These are phyloP conservation scores for Trametes meyenii DNA, from an alignment of 768 basidiomycete genomes.

Conservation along the genomic window DNA sequence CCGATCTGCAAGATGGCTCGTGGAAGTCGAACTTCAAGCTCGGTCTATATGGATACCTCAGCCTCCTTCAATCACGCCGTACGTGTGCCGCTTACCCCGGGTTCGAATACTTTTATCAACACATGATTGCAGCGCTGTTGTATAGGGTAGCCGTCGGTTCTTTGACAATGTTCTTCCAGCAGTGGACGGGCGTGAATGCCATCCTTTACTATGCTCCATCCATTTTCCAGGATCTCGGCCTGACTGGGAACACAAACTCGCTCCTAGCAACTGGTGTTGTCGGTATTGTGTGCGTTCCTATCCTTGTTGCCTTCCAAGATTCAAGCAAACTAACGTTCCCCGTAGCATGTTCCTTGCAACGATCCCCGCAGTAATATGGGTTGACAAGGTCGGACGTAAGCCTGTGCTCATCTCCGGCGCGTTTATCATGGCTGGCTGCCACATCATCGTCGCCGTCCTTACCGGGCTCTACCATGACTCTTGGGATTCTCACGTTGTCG, in stretches of 20 bases:
- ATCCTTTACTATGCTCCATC: slow-evolving; percentile 77
- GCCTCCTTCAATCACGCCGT: slow-evolving; percentile 57
- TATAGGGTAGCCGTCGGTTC: slow-evolving; percentile 66
- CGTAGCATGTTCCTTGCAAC: slow-evolving; percentile 73
- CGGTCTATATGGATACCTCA: slow-evolving; percentile 60
- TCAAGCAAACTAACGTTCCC: background rate
- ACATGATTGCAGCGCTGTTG: slow-evolving; percentile 48
- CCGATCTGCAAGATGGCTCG: slow-evolving; percentile 65
- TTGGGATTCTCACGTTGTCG: slow-evolving; percentile 52
- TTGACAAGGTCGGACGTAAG: slow-evolving; percentile 76
- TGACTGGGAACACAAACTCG: slow-evolving; percentile 61
- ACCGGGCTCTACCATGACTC: slow-evolving; percentile 58
- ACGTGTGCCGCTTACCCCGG: slow-evolving; percentile 9
- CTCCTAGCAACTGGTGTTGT: slow-evolving; percentile 72
- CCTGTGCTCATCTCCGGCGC: slow-evolving; percentile 76
- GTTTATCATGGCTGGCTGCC: slow-evolving; percentile 70
- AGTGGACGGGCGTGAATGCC: slow-evolving; percentile 81
- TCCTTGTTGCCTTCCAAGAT: too few species aligned
- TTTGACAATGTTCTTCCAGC: slow-evolving; percentile 78
- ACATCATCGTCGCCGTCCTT: slow-evolving; percentile 69
- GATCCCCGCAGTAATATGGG: slow-evolving; percentile 80
- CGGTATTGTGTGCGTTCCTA: slow-evolving; percentile 64
- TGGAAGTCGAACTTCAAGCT: slow-evolving; percentile 62
- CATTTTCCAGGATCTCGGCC: slow-evolving; percentile 64
- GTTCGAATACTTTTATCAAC: background rate